phyloP scores from a whole-genome alignment of 345 rosid genomes.

The Fremontodendron californicum region DNA sequence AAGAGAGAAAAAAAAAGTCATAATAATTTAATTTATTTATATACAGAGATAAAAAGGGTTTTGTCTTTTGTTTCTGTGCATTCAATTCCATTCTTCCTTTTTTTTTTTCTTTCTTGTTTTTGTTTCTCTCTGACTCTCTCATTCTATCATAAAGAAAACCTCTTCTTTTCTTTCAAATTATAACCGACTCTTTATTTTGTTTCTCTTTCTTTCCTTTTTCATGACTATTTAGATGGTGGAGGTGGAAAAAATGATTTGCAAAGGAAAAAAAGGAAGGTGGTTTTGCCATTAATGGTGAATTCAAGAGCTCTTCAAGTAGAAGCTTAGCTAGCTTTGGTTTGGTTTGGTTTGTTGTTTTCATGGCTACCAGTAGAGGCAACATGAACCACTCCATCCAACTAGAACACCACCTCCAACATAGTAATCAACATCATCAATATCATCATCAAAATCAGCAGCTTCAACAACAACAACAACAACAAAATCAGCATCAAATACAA shows the following conservation, averaged over 20 bases:
- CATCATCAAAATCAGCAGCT: constrained; percentile 19
- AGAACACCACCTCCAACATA: constrained; percentile 34
- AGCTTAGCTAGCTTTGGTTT: background rate
- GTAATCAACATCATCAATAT: constrained; percentile 25
- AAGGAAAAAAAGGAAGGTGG: constrained; percentile 24
- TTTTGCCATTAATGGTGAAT: constrained; percentile 41
- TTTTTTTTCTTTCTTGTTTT: constrained; percentile 12
- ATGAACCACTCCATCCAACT: constrained; percentile 27
- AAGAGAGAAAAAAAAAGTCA: constrained; percentile 19
- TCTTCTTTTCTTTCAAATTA: constrained; percentile 8
- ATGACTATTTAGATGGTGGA: constrained; percentile 2
- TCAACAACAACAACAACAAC: constrained; percentile 20
- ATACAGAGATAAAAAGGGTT: constrained; percentile 24
- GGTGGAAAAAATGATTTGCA: constrained; percentile 32
- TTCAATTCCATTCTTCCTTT: constrained; percentile 34
- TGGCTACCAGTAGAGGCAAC: constrained; percentile 43
- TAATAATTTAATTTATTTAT: constrained; percentile 18
- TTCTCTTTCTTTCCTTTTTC: constrained; percentile 18
- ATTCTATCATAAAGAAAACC: constrained; percentile 20
- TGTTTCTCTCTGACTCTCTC: background rate
- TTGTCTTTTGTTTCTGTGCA: constrained; percentile 38
- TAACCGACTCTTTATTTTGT: constrained; percentile 30
- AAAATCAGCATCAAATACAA: constrained; percentile 19
- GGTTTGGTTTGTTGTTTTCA: constrained; percentile 24
- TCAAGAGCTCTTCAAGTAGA: constrained; percentile 23